Base-by-base conservation (phyloP, 768 basidiomycete species). In the Pleurotus giganteus region DNA sequence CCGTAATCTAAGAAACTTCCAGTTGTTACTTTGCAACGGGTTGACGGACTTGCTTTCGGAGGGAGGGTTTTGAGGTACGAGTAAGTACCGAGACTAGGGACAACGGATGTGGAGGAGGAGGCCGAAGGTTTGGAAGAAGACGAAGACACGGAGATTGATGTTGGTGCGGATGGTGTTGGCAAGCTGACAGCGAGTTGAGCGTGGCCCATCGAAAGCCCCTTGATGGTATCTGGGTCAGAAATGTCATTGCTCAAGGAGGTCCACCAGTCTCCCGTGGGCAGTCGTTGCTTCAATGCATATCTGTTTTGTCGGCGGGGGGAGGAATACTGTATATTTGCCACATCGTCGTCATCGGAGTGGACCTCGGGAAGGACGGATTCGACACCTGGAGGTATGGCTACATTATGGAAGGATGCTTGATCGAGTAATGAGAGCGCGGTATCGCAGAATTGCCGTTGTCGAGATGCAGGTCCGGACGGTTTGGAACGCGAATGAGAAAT, bases 1-100 rank as follows among this genome's bases (percentile, higher is more conserved):
- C 91, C 91, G 62, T 93, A 93, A 67, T 94, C 88, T 5, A 94
- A 73, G 64, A 92, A 92, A 0, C 76, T 68, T 51, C 88, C 89
- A 24, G 83, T 76, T 41, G 82, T 79, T 32, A 91, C 67, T 23
- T 75, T 76, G 39, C 87, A 81, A 13, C 82, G 73, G 0, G 74
- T 67, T 1, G 79, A 78, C 21, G 77, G 67, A 32, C 74, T 71
- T 59, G 73, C 69, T 60, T 72, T 74, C 54, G 71, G 66, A 52
- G 70, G 64, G 41, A 71, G 63, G 2, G 78, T 69, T 49, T 72
- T 75, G 58, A 72, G 70, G 34, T 74, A 67, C 47, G 75, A 72
- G 52, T 87, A 88, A 13, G 83, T 77, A n/a, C 74, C 83, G 19
- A 92, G 73, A 4, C 81, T 85, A 17, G 79, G 72, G 21, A 69